Evolutionary conservation across 179 eudicot genomes (phyloP).

Genomic region (Vitellaria paradoxa): DNA sequence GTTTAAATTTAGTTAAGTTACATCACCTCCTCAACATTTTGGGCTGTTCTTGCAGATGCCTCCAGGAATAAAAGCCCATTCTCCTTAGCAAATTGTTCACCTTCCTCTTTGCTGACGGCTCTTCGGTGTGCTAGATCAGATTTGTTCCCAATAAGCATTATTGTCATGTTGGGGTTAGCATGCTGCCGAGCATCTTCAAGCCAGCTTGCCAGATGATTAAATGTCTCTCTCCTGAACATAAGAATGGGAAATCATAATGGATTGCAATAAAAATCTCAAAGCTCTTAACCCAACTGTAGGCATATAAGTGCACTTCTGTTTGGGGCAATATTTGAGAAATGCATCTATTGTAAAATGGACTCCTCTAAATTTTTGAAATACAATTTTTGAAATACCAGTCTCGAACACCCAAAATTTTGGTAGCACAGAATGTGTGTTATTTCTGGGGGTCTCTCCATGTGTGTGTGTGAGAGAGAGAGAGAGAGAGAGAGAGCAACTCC

Average conservation of each 20-base stretch:
- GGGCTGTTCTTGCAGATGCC: conserved; percentile 83
- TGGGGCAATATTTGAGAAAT: too few species aligned
- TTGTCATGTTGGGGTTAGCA: conserved; percentile 86
- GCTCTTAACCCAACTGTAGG: too few species aligned
- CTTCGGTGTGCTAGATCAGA: conserved; percentile 75
- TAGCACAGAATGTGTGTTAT: too few species aligned
- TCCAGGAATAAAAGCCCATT: conserved; percentile 79
- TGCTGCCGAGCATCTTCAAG: conserved; percentile 90
- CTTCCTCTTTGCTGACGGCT: conserved; percentile 85
- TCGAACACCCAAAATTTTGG: too few species aligned
- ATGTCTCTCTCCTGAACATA: conserved; percentile 66
- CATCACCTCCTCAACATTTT: conserved; percentile 82
- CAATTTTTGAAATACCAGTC: too few species aligned
- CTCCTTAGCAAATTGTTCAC: conserved; percentile 89
- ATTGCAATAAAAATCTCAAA: background rate
- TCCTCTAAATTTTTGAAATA: too few species aligned
- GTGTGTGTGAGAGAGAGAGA: background rate
- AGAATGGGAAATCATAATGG: conserved; percentile 5
- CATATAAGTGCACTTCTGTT: too few species aligned
- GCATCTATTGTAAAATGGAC: too few species aligned
- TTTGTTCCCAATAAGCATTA: conserved; percentile 81
- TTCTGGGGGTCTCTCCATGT: too few species aligned
- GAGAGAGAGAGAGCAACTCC: background rate
- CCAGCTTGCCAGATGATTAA: conserved; percentile 88
- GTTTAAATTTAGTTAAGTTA: background rate